These are phyloP conservation scores for Dactylorhiza incarnata DNA, from an alignment of 106 monocot species.

Conservation along the genomic window DNA sequence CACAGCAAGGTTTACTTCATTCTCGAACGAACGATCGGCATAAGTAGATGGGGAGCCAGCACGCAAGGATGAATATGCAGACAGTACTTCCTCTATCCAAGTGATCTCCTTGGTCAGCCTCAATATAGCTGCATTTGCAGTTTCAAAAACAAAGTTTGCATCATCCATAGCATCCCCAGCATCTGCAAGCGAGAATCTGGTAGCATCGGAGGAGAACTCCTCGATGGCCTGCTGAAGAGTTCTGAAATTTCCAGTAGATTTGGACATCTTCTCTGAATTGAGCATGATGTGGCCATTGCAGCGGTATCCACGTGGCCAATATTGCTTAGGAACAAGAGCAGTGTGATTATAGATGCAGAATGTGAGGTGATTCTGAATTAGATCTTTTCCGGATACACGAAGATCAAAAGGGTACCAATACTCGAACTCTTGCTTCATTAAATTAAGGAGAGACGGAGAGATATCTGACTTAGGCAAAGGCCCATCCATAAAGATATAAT, in stretches of 20 bases:
- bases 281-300: slow-evolving; percentile 98
- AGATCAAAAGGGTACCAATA: slow-evolving; percentile 97
- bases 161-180: slow-evolving; percentile 94
- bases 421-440: slow-evolving; percentile 89
- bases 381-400: slow-evolving; percentile 88
- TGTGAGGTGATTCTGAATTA: slow-evolving; percentile 88
- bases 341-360: slow-evolving; percentile 91
- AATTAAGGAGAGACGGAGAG: slow-evolving; percentile 33
- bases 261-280: slow-evolving; percentile 96
- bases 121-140: slow-evolving; percentile 87
- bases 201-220: slow-evolving; percentile 77
- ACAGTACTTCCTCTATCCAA: slow-evolving; percentile 84
- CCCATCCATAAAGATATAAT: slow-evolving; percentile 58
- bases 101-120: slow-evolving; percentile 77
- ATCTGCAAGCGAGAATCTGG: slow-evolving; percentile 81
- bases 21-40: slow-evolving; percentile 72
- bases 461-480: slow-evolving; percentile 43
- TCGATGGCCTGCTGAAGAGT: slow-evolving; percentile 80
- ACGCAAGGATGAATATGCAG: slow-evolving; percentile 47
- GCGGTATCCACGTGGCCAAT: slow-evolving; percentile 83
- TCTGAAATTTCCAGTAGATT: slow-evolving; percentile 86
- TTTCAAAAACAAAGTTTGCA: slow-evolving; percentile 86
- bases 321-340: slow-evolving; percentile 55
- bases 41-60: slow-evolving; percentile 45
- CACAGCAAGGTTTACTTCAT: slow-evolving; percentile 76